Percentiles rank a stretch among this genome's conserved stretches.
These are phyloP conservation scores for Candida tallmaniae DNA, from an alignment of 805 yeast species.

Conservation along the genomic window DNA sequence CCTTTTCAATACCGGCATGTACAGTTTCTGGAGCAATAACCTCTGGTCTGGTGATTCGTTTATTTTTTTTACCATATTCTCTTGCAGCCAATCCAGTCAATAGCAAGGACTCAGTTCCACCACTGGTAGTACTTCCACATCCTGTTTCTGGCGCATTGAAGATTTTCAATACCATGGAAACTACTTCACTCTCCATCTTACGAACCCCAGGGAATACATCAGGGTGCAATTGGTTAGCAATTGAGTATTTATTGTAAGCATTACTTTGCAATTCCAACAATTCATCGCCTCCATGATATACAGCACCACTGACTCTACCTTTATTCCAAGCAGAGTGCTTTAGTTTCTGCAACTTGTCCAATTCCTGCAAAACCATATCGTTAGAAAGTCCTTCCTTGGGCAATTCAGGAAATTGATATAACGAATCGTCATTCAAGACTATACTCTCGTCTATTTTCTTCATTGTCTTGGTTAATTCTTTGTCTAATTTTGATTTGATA, in stretches of 20 bases:
- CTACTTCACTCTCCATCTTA: conserved; percentile 94
- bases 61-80: conserved; percentile 56
- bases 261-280: conserved; percentile 67
- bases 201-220: conserved; percentile 96
- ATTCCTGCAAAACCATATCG: conserved; percentile 42
- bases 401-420: conserved; percentile 43
- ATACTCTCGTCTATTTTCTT: conserved; percentile 51
- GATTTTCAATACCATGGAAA: conserved; percentile 77
- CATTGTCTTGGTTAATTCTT: conserved; percentile 50
- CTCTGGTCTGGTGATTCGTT: conserved; percentile 69
- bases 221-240: conserved; percentile 94
- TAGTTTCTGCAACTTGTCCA: conserved; percentile 47
- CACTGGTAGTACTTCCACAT: conserved; percentile 80
- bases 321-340: conserved; percentile 76
- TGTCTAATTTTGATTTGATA: conserved; percentile 51
- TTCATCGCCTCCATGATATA: conserved; percentile 91
- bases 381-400: conserved; percentile 60
- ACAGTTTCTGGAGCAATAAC: conserved; percentile 84
- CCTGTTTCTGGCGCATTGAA: conserved; percentile 68
- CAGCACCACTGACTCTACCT: conserved; percentile 92
- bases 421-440: conserved; percentile 47
- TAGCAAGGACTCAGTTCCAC: conserved; percentile 92
- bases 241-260: conserved; percentile 73
- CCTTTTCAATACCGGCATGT: conserved; percentile 95
- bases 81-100: conserved; percentile 87